Base-by-base conservation (phyloP, 1,284 basidiomycete species). In the Pseudozyma thailandica region DNA sequence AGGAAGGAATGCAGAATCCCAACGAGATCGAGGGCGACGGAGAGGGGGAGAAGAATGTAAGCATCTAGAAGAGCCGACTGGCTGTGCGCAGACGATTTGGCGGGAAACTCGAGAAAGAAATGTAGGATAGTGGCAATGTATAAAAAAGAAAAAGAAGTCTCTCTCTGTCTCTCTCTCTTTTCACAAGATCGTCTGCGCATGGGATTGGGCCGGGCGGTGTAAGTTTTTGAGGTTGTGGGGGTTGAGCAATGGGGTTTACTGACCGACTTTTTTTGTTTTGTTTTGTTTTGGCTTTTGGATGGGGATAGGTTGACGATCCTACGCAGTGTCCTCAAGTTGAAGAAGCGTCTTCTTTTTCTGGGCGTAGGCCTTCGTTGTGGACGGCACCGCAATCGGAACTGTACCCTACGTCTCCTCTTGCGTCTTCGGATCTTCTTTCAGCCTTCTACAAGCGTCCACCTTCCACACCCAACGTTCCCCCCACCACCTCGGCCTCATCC, bases 361-460 rank as follows among this genome's bases (percentile, higher is more conserved):
- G 26, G 2, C 10, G 1, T 8, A 10, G 38, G 18, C 38, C 27
- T 4, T 66, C 58, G 1, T 21, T 59, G 1, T 72, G 69, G 69
- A 53, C 44, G 8, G 69, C 69, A 0, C 69, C 69, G 0, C 53
- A 72, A 51, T 61, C 57, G 31, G 23, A 43, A 3, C 53, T 58
- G 16, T 31, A 66, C 16, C 58, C 69, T 0, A 66, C 69, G 0
- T 70, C 66, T 2, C 60, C 66, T 0, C 49, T 63, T 1, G 48
- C 59, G 3, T 18, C 31, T n/a, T 3, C 54, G 3, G 51, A 60
- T n/a, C 64, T 64, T 23, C 37, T 64, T 0, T 50, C 50, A 0
- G 61, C 68, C 4, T 57, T 71, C 46, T 64, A 60, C 46, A 63
- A 51, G 4, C 65, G 55, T 4, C 65, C 65, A 2, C 60, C 59